Conservation (phyloP, 2,329 filamentous ascomycete species). For the Sclerotinia minor region DNA sequence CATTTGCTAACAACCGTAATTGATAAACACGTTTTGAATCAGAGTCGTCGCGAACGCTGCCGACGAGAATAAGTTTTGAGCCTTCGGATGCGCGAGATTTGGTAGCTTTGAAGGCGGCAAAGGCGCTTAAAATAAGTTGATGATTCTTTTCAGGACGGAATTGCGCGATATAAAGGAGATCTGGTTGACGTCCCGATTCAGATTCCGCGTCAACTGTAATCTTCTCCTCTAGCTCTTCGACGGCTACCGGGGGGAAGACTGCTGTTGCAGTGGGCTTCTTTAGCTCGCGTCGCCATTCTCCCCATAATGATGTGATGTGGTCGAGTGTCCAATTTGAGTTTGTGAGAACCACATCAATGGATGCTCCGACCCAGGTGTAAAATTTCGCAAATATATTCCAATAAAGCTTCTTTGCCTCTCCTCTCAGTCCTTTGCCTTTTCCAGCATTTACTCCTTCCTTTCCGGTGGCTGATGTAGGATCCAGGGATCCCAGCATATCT, state of each 20-base stretch:
- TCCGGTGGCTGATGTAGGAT: constrained; percentile 59
- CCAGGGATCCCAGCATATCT: constrained; percentile 87
- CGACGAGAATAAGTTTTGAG: constrained; percentile 78
- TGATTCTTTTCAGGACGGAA: constrained; percentile 99
- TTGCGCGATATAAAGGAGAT: constrained; percentile 90
- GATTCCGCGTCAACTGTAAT: constrained; percentile 70
- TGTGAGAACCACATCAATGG: constrained; percentile 93
- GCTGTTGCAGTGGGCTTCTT: constrained; percentile 58
- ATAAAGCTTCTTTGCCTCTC: constrained; percentile 73
- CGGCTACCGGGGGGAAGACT: constrained; percentile 90
- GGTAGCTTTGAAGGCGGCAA: constrained; percentile 70
- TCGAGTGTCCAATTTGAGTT: constrained; percentile 93
- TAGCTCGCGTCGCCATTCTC: constrained; percentile 52
- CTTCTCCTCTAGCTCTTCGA: constrained; percentile 74
- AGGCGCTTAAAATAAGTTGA: constrained; percentile 79
- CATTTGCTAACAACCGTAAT: constrained; percentile 80
- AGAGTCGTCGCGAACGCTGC: constrained; percentile 82
- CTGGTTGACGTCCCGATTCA: constrained; percentile 68
- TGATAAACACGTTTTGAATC: constrained; percentile 86
- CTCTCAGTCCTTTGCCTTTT: constrained; percentile 70
- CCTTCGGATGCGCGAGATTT: constrained; percentile 52
- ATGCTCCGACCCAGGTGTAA: constrained; percentile 80
- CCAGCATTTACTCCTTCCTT: constrained; percentile 79
- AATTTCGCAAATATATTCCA: constrained; percentile 82
- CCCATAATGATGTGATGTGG: constrained; percentile 82